Percentiles rank a stretch among this genome's conserved stretches.
phyloP scores from a whole-genome alignment of 2,329 filamentous ascomycete genomes.

The Hymenoscyphus fraxineus region DNA sequence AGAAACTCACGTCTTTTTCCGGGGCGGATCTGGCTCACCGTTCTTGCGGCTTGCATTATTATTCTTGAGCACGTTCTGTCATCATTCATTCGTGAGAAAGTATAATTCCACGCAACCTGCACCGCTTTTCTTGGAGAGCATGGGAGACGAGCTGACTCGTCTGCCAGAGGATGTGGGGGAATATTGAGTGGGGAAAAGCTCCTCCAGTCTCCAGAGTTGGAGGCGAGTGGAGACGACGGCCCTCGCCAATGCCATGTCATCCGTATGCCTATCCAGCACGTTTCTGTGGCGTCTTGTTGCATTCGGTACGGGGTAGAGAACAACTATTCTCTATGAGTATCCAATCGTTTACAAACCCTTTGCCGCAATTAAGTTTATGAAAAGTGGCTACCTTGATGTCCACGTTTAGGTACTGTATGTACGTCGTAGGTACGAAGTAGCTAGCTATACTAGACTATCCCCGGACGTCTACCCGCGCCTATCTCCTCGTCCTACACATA shows the following conservation, averaged over 20 bases:
- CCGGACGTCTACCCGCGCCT: neutral
- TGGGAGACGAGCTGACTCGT: neutral
- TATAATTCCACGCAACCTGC: neutral
- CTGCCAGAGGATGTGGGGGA: neutral
- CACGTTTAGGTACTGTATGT: neutral
- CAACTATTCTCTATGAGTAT: no score
- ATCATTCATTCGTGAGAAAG: neutral
- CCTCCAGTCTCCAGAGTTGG: neutral
- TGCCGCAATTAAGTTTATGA: neutral
- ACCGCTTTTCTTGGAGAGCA: neutral
- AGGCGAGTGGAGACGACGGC: neutral
- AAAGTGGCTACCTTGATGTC: neutral
- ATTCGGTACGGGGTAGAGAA: neutral
- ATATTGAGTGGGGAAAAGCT: neutral
- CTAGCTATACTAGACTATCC: neutral
- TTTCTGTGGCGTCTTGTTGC: neutral
- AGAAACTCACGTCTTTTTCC: no score
- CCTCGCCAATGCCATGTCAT: neutral
- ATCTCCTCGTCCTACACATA: neutral
- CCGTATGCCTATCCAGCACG: neutral
- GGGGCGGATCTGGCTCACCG: no score
- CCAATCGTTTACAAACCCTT: neutral
- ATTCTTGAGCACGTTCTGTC: neutral
- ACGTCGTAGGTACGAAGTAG: no score
- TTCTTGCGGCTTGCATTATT: no score